These are phyloP conservation scores for Hygrophorus russula DNA, from an alignment of 768 basidiomycete genomes.

Conservation along the genomic window DNA sequence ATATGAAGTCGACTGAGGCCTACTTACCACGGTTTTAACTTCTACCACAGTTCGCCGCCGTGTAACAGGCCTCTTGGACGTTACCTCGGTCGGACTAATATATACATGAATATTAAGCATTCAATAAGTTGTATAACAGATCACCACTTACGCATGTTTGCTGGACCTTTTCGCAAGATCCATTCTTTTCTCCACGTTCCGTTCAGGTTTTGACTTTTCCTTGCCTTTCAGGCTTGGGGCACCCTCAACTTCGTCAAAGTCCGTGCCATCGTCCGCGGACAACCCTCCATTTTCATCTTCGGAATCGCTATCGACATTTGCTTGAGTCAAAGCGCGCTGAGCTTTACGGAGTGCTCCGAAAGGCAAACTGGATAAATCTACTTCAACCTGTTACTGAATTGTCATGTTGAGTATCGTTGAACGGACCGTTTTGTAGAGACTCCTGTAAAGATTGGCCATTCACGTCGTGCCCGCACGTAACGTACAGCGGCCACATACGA, in stretches of 20 bases:
- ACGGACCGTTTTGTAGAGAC: slow-evolving; percentile 9
- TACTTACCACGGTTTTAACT: slow-evolving; percentile 47
- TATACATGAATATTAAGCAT: not conserved
- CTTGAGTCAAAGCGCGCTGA: slow-evolving; percentile 40
- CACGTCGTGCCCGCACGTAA: not conserved
- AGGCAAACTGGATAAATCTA: slow-evolving; percentile 51
- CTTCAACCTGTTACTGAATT: not conserved
- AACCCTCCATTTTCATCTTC: slow-evolving; percentile 26
- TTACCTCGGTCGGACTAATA: slow-evolving; percentile 65
- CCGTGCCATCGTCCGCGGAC: slow-evolving; percentile 12
- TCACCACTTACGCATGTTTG: slow-evolving; percentile 75
- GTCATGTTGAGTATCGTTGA: not conserved
- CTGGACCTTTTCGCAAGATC: slow-evolving; percentile 49
- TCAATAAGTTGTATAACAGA: slow-evolving; percentile 2
- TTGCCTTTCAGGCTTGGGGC: slow-evolving; percentile 16
- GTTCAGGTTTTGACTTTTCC: slow-evolving; percentile 28
- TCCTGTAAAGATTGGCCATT: slow-evolving; percentile 3
- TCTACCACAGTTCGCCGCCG: slow-evolving; percentile 63
- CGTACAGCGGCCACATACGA: slow-evolving; percentile 14
- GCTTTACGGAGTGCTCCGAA: slow-evolving; percentile 56
- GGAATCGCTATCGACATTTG: slow-evolving; percentile 26
- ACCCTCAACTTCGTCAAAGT: slow-evolving; percentile 9
- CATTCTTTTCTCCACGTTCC: slow-evolving; percentile 29
- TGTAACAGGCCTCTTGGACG: slow-evolving; percentile 77
- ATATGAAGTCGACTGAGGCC: not conserved